These are phyloP conservation scores for Crassisporium funariophilum DNA, from an alignment of 768 basidiomycete species.

Conservation along the genomic window DNA sequence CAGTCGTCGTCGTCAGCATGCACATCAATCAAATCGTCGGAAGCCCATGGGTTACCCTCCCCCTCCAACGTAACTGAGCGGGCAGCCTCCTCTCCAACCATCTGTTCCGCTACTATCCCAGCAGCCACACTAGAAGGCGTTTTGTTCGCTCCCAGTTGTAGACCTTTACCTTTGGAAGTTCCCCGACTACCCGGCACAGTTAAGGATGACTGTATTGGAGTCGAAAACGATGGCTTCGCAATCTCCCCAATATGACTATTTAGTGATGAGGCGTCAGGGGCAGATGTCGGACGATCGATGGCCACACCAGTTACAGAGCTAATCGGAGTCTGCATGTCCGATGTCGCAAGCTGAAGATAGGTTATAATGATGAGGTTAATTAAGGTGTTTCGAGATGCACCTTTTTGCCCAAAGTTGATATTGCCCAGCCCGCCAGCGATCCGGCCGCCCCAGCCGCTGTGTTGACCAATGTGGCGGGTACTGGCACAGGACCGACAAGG, in stretches of 20 bases:
- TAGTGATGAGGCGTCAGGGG: slow-evolving; percentile 34
- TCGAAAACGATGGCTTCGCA: slow-evolving; percentile 21
- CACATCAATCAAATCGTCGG: slow-evolving; percentile 87
- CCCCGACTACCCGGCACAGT: slow-evolving; percentile 10
- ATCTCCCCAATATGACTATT: slow-evolving; percentile 27
- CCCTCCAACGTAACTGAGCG: slow-evolving; percentile 39
- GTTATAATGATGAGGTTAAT: slow-evolving; percentile 2
- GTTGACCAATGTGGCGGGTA: slow-evolving; percentile 66
- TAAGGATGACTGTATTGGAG: slow-evolving; percentile 13
- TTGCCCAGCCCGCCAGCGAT: slow-evolving; percentile 94
- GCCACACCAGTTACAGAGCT: slow-evolving; percentile 28
- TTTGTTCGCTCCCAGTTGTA: slow-evolving; percentile 72
- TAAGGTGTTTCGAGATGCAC: slow-evolving; percentile 35
- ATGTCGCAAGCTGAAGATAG: slow-evolving; percentile 57
- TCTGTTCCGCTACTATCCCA: slow-evolving; percentile 47
- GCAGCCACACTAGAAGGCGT: slow-evolving; percentile 32
- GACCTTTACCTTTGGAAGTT: slow-evolving; percentile 50
- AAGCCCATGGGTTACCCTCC: slow-evolving; percentile 66
- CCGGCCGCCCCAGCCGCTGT: slow-evolving; percentile 91
- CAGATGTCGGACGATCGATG: slow-evolving; percentile 44
- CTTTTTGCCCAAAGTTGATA: slow-evolving; percentile 85
- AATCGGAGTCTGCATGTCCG: slow-evolving; percentile 76
- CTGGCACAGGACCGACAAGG: slow-evolving; percentile 30
- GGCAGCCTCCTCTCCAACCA: slow-evolving; percentile 58
- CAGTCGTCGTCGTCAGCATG: slow-evolving; percentile 94